Conservation (phyloP, 2,329 filamentous ascomycete genomes). For the Polytolypa hystricis region DNA sequence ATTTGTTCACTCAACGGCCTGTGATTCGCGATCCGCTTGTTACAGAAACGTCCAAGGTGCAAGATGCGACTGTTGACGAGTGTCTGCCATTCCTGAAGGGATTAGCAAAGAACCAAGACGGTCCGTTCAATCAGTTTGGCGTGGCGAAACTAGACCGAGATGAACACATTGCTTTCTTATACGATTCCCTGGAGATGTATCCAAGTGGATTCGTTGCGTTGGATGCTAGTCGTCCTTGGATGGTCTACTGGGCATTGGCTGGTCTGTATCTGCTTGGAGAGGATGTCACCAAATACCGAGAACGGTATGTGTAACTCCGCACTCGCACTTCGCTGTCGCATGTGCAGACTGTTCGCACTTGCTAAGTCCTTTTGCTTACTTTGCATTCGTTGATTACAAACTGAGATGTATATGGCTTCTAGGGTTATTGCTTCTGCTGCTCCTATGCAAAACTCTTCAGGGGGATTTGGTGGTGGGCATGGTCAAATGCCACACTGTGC, state of each 20-base stretch:
- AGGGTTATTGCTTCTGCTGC: conserved; percentile 62
- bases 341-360: too few species aligned
- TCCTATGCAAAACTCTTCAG: conserved; percentile 68
- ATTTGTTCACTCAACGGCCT: conserved; percentile 38
- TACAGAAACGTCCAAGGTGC: conserved; percentile 57
- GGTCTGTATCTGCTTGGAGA: conserved; percentile 66
- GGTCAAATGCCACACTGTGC: conserved; percentile 84
- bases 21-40: conserved; percentile 53
- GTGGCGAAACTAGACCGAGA: conserved; percentile 61
- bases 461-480: conserved; percentile 89
- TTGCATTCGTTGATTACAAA: background rate
- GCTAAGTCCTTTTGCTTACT: background rate
- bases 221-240: conserved; percentile 86
- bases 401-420: too few species aligned
- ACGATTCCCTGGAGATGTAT: conserved; percentile 45
- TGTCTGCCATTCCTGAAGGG: conserved; percentile 57
- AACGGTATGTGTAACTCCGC: conserved; percentile 38
- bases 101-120: conserved; percentile 37
- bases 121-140: conserved; percentile 56
- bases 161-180: conserved; percentile 40
- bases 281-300: conserved; percentile 55
- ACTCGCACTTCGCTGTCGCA: too few species aligned
- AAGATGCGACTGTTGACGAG: conserved; percentile 56
- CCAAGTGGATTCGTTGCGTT: conserved; percentile 60
- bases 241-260: conserved; percentile 83